These are phyloP conservation scores for Neoscytalidium dimidiatum DNA, from an alignment of 2,329 filamentous ascomycete genomes.

Conservation along the genomic window DNA sequence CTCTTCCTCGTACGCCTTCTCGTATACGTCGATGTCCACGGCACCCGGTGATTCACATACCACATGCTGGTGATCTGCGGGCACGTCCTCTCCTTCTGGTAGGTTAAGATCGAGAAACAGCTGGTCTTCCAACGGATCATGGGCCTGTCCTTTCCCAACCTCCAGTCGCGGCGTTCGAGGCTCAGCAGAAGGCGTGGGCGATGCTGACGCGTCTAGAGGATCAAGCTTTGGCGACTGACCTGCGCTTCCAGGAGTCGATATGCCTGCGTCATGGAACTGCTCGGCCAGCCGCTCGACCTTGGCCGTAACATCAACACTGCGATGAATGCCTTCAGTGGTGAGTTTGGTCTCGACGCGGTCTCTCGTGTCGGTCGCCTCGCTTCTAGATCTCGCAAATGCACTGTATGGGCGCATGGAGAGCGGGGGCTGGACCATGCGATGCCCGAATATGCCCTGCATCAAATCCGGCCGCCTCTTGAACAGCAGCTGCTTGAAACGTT, in stretches of 20 bases:
- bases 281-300: slow-evolving; percentile 30
- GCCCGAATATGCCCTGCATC: slow-evolving; percentile 62
- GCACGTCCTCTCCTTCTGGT: slow-evolving; percentile 43
- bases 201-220: slow-evolving; percentile 4
- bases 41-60: slow-evolving; percentile 84
- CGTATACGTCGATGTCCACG: slow-evolving; percentile 85
- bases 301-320: slow-evolving; percentile 42
- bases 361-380: slow-evolving; percentile 54
- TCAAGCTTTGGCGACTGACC: slow-evolving; percentile 5
- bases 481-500: slow-evolving; percentile 79
- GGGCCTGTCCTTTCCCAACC: slow-evolving; percentile 58
- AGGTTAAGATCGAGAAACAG: slow-evolving; percentile 77
- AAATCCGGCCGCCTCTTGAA: slow-evolving; percentile 56
- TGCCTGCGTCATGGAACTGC: slow-evolving; percentile 24
- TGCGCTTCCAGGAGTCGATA: background rate
- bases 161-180: slow-evolving; percentile 2
- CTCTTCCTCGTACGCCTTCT: slow-evolving; percentile 82
- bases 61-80: slow-evolving; percentile 45
- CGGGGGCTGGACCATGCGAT: slow-evolving; percentile 60
- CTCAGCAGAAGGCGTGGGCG: background rate
- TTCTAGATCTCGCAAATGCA: slow-evolving; percentile 45
- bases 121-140: slow-evolving; percentile 65
- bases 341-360: slow-evolving; percentile 51
- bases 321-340: slow-evolving; percentile 57
- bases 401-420: slow-evolving; percentile 49